Base-by-base conservation (phyloP, 2,329 filamentous ascomycete genomes). In the Ophiostoma triangulosporum region DNA sequence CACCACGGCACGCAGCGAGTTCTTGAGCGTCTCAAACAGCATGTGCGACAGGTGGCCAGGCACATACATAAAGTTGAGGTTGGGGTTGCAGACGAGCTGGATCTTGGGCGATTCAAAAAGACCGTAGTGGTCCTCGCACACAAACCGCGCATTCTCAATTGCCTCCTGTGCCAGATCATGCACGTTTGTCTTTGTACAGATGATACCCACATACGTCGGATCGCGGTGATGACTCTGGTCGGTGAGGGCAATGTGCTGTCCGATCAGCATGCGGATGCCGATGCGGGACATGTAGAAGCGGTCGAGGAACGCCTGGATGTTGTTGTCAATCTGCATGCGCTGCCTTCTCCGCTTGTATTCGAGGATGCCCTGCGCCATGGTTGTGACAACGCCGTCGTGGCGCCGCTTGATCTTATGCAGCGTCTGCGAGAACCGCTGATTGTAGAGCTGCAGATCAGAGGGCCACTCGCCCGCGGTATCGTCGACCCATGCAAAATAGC, bases 261-360 rank as follows among this genome's bases (percentile, higher is more conserved):
- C 93, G 63, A 98, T 96, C 50, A 98, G 82, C 93, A 98, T 98
- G 62, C 93, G 87, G 62, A 98, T 98, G 60, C 93, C 93, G 64
- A 98, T 98, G 58, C 93, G 88, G 45, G 90, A 96, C 93, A 98
- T 98, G 76, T 98, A 98, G 71, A 98, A 98, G 56, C 93, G 87
- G 71, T 98, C 93, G 60, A 98, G 81, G 74, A 98, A 98, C 53
- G 88, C 84, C 68, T 98, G 93, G 56, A 98, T 96, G 62, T 90
- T 94, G 66, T 90, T 84, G 70, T 97, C 93, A 64, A 98, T 98
- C 66, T 97, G 93, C 84, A 97, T 93, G 52, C 93, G 83, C 75
- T 98, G 93, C 57, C 89, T 81, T 66, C 86, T 91, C 54, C 91
- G 87, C 73, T 98, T 98, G 76, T 95, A 98, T 71, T 98, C 93